Evolutionary conservation across 139 green algal genomes (phyloP), one percentile per base, ranked within the genome.

Genomic region (Dunaliella primolecta): DNA sequence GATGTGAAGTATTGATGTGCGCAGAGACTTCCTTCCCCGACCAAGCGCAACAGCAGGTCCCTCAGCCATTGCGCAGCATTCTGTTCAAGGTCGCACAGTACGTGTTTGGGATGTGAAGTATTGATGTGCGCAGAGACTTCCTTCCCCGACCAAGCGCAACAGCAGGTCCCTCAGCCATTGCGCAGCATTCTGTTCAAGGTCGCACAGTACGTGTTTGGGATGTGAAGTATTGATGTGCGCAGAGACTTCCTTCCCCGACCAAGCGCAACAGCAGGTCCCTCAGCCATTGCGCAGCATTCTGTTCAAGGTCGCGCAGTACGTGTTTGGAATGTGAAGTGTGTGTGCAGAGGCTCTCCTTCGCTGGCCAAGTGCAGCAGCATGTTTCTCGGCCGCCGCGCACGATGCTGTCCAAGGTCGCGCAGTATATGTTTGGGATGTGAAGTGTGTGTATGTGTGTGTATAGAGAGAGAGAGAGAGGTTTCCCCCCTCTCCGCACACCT

Each of bases 221-320:
- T 78, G 81, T 35, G n/a, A n/a, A n/a, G n/a, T n/a, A n/a, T n/a
- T n/a, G n/a, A n/a, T n/a, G n/a, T n/a, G n/a, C n/a, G n/a, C n/a
- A n/a, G n/a, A n/a, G n/a, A n/a, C n/a, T n/a, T n/a, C n/a, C n/a
- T n/a, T n/a, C n/a, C n/a, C n/a, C n/a, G n/a, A n/a, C 1, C 2
- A 36, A 1, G 71, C 57, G 35, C 83, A 46, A 32, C 80, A 88
- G 80, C 83, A 75, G 37, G 70, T 93, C 37, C 90, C 90, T 27
- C 88, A 90, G 81, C 88, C 83, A 2, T 84, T 74, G 15, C 36
- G 85, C 0, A 84, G 80, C 2, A 24, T 89, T 20, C 7, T 86
- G n/a, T 86, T 85, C 78, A 91, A 91, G 72, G 56, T 93, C 33
- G 87, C 81, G 32, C 85, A 93, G 78, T 92, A 81, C 35, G 85